Evolutionary conservation across 2,329 filamentous ascomycete genomes (phyloP).

Genomic region (Emmonsiellopsis sp.): DNA sequence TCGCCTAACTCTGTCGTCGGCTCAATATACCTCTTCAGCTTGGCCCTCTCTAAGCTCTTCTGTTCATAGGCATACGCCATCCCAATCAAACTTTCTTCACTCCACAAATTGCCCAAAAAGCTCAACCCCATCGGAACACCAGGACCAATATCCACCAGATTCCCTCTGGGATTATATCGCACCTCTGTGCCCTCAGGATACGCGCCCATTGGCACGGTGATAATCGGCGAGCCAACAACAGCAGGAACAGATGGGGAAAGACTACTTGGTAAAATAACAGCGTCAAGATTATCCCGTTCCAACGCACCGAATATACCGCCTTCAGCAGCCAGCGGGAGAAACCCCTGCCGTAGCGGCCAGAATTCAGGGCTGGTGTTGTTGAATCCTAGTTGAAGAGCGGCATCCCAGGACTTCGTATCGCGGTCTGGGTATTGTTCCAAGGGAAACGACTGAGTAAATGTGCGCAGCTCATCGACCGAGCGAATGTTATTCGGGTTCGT

Average conservation of each 20-base stretch:
- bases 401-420: constrained; percentile 51
- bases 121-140: constrained; percentile 52
- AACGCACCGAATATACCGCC: constrained; percentile 55
- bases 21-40: constrained; percentile 39
- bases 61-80: constrained; percentile 63
- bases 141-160: constrained; percentile 45
- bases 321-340: constrained; percentile 45
- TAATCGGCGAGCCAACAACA: constrained; percentile 49
- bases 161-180: constrained; percentile 35
- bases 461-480: constrained; percentile 41
- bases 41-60: constrained; percentile 40
- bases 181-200: constrained; percentile 42
- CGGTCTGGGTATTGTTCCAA: constrained; percentile 52
- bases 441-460: constrained; percentile 45
- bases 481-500: constrained; percentile 50
- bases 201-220: constrained; percentile 55
- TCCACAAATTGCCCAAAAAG: constrained; percentile 53
- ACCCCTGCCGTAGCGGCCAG: constrained; percentile 47
- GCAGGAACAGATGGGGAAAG: constrained; percentile 42
- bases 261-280: constrained; percentile 50
- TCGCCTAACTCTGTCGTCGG: constrained; percentile 40
- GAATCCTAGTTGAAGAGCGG: constrained; percentile 41
- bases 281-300: constrained; percentile 47
- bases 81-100: constrained; percentile 52
- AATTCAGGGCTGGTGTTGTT: constrained; percentile 49